Base-by-base conservation (phyloP, 1,284 basidiomycete species). In the Albatrellus sp. region DNA sequence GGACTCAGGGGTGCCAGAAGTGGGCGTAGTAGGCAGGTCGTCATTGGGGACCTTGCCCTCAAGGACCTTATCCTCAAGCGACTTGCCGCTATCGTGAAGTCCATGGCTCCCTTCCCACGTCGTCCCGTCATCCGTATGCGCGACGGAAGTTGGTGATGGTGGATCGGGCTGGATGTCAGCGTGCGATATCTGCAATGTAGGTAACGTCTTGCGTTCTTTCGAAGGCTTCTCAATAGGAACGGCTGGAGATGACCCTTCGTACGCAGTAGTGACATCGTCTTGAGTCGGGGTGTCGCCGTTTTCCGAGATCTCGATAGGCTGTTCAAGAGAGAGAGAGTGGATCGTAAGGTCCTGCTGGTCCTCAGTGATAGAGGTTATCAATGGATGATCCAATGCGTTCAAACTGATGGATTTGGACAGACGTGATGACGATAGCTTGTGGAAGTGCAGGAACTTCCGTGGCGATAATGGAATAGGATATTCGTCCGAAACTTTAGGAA, bases 321-420 rank as follows among this genome's bases (percentile, higher is more conserved):
- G 24, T 24, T 24, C 3, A 17, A 4, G 54, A 54, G 30, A 46
- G 39, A 20, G 59, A 57, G 65, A 64, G 47, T 75, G 77, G 30
- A 78, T 67, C 2, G 73, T 77, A 42, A 69, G 53, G 50, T 80
- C 76, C 50, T 75, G 72, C 50, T 75, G 72, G 38, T 75, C 77
- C 32, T 73, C 65, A 17, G 68, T 61, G 13, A 54, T 59, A 37
- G 56, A 55, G 10, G 59, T 62, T 36, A 54, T 55, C 16, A 48
- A 46, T 37, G 45, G 50, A 44, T 60, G 60, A 33, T 62, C 63
- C 44, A 69, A 47, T 36, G 56, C 61, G 38, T 56, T 60, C 54
- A 62, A 54, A 46, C 60, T 63, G 37, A 52, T 55, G 6, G 61
- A 53, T 45, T 59, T 64, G 17, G 57, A 57, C 5, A 68, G 57